These are phyloP conservation scores for Umbelopsis vinacea DNA, from an alignment of 192 early-diverging fungal genomes.

Conservation along the genomic window DNA sequence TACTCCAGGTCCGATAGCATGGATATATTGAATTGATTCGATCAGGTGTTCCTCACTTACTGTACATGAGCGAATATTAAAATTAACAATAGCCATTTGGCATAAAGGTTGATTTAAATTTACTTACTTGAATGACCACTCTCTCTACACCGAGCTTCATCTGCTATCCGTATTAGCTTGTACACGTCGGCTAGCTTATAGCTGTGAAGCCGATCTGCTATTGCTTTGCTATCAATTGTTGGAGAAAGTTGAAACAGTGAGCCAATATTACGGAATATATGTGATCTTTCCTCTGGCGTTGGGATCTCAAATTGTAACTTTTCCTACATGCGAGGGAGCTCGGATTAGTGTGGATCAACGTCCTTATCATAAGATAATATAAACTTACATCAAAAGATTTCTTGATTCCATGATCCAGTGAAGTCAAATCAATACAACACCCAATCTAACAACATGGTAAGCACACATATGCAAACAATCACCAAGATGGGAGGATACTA, in stretches of 20 bases:
- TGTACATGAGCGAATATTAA: slow-evolving; percentile 18
- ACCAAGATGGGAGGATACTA: slow-evolving; percentile 17
- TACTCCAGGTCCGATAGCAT: slow-evolving; percentile 38
- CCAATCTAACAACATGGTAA: slow-evolving; percentile 10
- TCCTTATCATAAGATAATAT: not conserved
- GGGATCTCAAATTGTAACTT: slow-evolving; percentile 54
- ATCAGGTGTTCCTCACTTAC: slow-evolving; percentile 47
- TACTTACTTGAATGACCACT: slow-evolving; percentile 23
- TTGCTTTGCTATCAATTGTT: slow-evolving; percentile 24
- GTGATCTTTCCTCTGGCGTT: slow-evolving; percentile 50
- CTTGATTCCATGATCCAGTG: slow-evolving; percentile 2
- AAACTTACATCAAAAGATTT: slow-evolving; percentile 14
- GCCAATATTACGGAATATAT: slow-evolving; percentile 41
- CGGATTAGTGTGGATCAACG: not conserved
- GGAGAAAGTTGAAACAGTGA: not conserved
- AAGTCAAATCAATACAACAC: not conserved
- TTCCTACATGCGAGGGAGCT: slow-evolving; percentile 35
- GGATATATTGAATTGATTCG: slow-evolving; percentile 22
- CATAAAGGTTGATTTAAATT: slow-evolving; percentile 30
- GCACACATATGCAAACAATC: not conserved
- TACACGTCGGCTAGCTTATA: slow-evolving; percentile 60
- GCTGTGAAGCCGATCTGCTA: slow-evolving; percentile 55
- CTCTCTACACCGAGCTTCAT: slow-evolving; percentile 9
- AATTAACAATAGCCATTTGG: slow-evolving; percentile 22
- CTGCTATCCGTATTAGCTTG: slow-evolving; percentile 45